Evolutionary conservation across 768 basidiomycete species (phyloP).

Genomic region (Podaxis sp.): DNA sequence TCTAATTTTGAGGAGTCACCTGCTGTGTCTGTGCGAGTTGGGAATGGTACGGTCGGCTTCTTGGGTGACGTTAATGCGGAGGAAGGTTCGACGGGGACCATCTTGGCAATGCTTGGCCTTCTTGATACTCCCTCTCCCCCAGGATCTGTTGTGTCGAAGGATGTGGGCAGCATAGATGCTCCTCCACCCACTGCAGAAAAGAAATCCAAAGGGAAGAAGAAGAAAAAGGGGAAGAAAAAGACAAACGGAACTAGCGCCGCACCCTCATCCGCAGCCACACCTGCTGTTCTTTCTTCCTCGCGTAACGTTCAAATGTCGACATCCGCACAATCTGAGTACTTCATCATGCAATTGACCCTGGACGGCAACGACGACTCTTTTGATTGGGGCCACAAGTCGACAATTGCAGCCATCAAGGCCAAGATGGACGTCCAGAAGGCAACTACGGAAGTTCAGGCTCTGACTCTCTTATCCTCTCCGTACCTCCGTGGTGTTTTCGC

Average conservation of each 20-base stretch:
- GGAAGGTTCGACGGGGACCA: conserved; percentile 29
- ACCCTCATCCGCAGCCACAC: not conserved
- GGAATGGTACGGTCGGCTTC: conserved; percentile 36
- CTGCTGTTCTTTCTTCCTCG: not conserved
- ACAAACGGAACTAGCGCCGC: not conserved
- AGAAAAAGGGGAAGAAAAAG: conserved; percentile 7
- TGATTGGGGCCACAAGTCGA: conserved; percentile 6
- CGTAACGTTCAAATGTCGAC: not conserved
- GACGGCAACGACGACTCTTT: conserved; percentile 12
- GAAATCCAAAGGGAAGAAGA: not conserved
- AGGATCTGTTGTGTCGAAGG: not conserved
- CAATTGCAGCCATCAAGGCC: conserved; percentile 19
- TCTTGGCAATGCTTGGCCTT: conserved; percentile 38
- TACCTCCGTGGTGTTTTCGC: conserved; percentile 30
- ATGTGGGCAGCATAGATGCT: not conserved
- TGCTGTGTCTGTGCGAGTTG: conserved; percentile 30
- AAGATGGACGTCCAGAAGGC: conserved; percentile 20
- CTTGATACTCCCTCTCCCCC: conserved; percentile 23
- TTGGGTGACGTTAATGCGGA: conserved; percentile 46
- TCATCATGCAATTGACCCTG: conserved; percentile 20
- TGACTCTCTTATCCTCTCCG: conserved; percentile 24
- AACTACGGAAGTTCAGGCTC: conserved; percentile 17
- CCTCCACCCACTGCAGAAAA: not conserved
- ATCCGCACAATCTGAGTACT: not conserved
- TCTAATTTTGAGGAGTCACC: conserved; percentile 29